phyloP scores from a whole-genome alignment of 2,329 filamentous ascomycete genomes.

The Beauveria scarabaeidicola region DNA sequence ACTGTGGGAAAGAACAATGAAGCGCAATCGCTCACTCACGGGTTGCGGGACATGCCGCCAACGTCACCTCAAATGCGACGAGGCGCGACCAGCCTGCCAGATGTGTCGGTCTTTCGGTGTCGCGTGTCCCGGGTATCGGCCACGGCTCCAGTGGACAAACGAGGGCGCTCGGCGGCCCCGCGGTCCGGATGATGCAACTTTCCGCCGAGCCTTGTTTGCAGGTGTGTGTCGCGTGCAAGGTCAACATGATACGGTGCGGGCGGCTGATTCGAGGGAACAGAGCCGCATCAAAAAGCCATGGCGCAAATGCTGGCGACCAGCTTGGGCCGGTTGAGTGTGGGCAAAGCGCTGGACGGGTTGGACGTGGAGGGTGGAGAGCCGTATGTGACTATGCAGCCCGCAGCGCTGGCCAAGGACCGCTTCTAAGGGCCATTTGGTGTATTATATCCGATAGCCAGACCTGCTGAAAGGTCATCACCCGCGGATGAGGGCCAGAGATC shows the following conservation, averaged over 20 bases:
- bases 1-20: not conserved
- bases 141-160: constrained; percentile 14
- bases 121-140: constrained; percentile 14
- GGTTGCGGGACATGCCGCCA: constrained; percentile 4
- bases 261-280: not conserved
- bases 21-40: not conserved
- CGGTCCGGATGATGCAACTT: not conserved
- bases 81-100: constrained; percentile 13
- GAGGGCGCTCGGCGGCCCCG: not conserved
- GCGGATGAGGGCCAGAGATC: not conserved
- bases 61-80: constrained; percentile 14
- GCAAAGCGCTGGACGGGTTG: not conserved
- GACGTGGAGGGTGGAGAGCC: not conserved
- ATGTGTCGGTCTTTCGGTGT: constrained; percentile 12
- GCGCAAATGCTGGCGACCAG: not conserved
- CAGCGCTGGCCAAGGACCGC: not conserved
- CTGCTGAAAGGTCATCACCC: not conserved
- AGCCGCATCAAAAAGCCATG: constrained; percentile 3
- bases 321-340: not conserved
- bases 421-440: constrained; percentile 1
- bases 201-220: not conserved
- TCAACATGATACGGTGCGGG: not conserved
- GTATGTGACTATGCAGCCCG: not conserved
- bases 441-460: not conserved
- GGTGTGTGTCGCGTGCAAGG: not conserved